Conservation (phyloP, 139 green algal genomes). For the Trebouxia sp. region DNA sequence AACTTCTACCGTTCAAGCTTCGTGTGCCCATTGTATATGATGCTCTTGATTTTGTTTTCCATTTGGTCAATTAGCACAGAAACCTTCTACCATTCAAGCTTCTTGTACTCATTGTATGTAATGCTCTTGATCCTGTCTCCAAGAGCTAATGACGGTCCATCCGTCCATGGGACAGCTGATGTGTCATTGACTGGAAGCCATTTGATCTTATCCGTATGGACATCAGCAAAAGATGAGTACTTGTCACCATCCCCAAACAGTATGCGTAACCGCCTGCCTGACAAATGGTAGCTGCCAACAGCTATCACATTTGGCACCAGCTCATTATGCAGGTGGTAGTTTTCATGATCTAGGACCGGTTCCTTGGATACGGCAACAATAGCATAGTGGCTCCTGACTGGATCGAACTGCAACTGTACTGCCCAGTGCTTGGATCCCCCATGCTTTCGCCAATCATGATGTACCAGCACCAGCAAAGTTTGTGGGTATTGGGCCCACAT, state of each 20-base stretch:
- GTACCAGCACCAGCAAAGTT: neutral
- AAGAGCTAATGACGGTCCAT: neutral
- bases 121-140: neutral
- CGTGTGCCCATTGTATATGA: neutral
- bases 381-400: neutral
- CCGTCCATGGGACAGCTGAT: neutral
- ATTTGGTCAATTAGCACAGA: too few species aligned
- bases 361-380: neutral
- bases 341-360: neutral
- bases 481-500: neutral
- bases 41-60: neutral
- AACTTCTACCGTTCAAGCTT: neutral
- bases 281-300: slow-evolving; percentile 13
- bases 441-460: slow-evolving; percentile 6
- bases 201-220: neutral
- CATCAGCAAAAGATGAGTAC: neutral
- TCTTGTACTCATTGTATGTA: neutral
- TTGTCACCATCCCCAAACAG: neutral
- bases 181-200: neutral
- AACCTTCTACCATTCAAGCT: neutral
- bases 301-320: slow-evolving; percentile 1
- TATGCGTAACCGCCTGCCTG: neutral
- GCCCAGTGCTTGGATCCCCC: slow-evolving; percentile 5
- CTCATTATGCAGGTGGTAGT: neutral
- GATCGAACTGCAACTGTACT: neutral